A percentile compares a stretch with the other conserved stretches of the same genome.
These are phyloP conservation scores for Tricholomella constricta DNA, from an alignment of 768 basidiomycete species.

Conservation along the genomic window DNA sequence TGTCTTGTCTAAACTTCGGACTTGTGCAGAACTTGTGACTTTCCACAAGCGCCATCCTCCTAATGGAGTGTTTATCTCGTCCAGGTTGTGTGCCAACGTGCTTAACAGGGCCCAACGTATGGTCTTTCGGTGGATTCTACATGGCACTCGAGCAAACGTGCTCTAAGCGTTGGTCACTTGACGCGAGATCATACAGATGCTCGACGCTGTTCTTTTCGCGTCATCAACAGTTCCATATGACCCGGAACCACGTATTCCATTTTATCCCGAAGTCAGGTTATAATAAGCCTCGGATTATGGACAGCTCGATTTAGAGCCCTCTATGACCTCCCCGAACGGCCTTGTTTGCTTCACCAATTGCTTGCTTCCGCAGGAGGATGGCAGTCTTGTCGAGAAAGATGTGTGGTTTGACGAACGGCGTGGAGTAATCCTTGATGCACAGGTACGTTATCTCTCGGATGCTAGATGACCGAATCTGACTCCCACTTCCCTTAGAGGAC, in stretches of 20 bases:
- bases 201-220: background rate
- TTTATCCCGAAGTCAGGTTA: slow-evolving; percentile 11
- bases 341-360: slow-evolving; percentile 90
- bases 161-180: slow-evolving; percentile 1
- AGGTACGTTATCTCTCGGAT: slow-evolving; percentile 42
- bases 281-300: slow-evolving; percentile 3
- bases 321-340: slow-evolving; percentile 55
- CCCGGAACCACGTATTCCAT: slow-evolving; percentile 15
- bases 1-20: background rate
- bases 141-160: slow-evolving; percentile 5
- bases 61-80: no score
- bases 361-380: slow-evolving; percentile 77
- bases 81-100: no score
- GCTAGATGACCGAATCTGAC: slow-evolving; percentile 10
- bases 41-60: background rate
- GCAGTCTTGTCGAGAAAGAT: slow-evolving; percentile 70
- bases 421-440: slow-evolving; percentile 76
- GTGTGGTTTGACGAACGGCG: slow-evolving; percentile 79
- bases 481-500: slow-evolving; percentile 48
- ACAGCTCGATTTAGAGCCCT: background rate
- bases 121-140: slow-evolving; percentile 4
- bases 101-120: background rate
- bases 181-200: background rate
- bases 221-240: slow-evolving; percentile 16
- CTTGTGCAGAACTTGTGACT: no score